Percentiles rank a stretch among this genome's conserved stretches.
Conservation (phyloP, 768 basidiomycete genomes). For the Pleurotus pulmonarius region DNA sequence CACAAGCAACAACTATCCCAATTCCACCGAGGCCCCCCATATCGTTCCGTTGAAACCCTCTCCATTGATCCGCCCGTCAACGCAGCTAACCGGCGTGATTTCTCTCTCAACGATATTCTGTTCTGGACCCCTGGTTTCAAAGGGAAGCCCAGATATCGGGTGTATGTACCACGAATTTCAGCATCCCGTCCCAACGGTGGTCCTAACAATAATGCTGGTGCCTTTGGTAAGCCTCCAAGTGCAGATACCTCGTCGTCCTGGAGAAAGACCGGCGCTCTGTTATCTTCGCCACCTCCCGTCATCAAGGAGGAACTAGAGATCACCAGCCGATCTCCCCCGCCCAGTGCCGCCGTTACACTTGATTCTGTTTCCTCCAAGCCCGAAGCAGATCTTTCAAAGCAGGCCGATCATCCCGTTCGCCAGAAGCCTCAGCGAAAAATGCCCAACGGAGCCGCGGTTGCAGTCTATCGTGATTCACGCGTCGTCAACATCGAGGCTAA, state of each 20-base stretch:
- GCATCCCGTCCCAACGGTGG: not conserved
- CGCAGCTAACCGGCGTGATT: constrained; percentile 57
- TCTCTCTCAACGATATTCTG: constrained; percentile 62
- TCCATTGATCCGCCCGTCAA: constrained; percentile 71
- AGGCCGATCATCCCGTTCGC: constrained; percentile 32
- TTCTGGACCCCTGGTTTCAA: constrained; percentile 47
- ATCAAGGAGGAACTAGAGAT: constrained; percentile 39
- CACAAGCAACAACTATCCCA: constrained; percentile 43
- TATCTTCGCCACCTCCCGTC: constrained; percentile 15
- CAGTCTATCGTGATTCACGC: constrained; percentile 66
- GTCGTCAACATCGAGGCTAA: constrained; percentile 42
- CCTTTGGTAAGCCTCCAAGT: constrained; percentile 38
- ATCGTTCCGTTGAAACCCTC: constrained; percentile 58
- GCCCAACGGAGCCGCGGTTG: constrained; percentile 68
- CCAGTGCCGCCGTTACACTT: constrained; percentile 34
- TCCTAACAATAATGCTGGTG: constrained; percentile 26
- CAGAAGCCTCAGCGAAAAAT: constrained; percentile 62
- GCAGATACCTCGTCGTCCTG: constrained; percentile 41
- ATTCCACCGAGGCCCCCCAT: constrained; percentile 33
- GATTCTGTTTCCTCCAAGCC: constrained; percentile 14
- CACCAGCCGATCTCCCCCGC: constrained; percentile 66
- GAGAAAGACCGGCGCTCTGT: constrained; percentile 31
- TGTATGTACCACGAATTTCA: constrained; percentile 35
- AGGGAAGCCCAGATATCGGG: constrained; percentile 36
- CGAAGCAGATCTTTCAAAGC: constrained; percentile 25